Evolutionary conservation across 129 eudicot species (phyloP).

Genomic region (Tagetes patula): DNA sequence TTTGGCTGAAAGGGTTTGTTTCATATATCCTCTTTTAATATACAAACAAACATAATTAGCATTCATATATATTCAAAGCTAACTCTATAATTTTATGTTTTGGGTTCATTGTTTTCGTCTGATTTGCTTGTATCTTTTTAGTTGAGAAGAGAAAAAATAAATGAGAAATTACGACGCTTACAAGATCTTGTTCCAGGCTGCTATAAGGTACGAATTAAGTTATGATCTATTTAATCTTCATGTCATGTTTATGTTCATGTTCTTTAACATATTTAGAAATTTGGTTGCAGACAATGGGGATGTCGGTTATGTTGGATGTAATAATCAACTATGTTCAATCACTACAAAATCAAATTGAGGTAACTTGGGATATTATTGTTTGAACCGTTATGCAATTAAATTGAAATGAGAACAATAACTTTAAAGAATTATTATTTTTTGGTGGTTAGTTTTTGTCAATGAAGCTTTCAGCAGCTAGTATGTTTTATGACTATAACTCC

Average conservation of each 20-base stretch:
- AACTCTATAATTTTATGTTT: not conserved
- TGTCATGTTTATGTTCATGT: not conserved
- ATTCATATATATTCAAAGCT: not conserved
- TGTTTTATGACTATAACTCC: constrained; percentile 80
- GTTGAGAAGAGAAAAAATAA: constrained; percentile 83
- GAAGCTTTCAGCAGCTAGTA: constrained; percentile 95
- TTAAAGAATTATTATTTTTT: not conserved
- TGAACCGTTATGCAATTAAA: not conserved
- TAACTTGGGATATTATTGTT: constrained; percentile 20
- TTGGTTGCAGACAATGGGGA: constrained; percentile 74
- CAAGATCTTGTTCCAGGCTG: constrained; percentile 96
- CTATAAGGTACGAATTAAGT: constrained; percentile 54
- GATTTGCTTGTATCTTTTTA: constrained; percentile 12
- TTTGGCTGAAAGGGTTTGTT: constrained; percentile 86
- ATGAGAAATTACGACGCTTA: constrained; percentile 69
- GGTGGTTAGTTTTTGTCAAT: constrained; percentile 71
- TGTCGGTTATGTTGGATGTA: constrained; percentile 94
- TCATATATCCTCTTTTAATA: constrained; percentile 2
- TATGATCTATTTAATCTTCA: not conserved
- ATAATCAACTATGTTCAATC: constrained; percentile 80
- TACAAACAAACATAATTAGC: not conserved
- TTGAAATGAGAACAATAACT: not conserved
- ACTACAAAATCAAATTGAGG: constrained; percentile 89
- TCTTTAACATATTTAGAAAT: not conserved
- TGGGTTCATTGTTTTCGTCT: not conserved